A percentile compares a stretch with the other conserved stretches of the same genome.
phyloP scores from a whole-genome alignment of 352 stramenopile genomes.

The Phytophthora sp. region DNA sequence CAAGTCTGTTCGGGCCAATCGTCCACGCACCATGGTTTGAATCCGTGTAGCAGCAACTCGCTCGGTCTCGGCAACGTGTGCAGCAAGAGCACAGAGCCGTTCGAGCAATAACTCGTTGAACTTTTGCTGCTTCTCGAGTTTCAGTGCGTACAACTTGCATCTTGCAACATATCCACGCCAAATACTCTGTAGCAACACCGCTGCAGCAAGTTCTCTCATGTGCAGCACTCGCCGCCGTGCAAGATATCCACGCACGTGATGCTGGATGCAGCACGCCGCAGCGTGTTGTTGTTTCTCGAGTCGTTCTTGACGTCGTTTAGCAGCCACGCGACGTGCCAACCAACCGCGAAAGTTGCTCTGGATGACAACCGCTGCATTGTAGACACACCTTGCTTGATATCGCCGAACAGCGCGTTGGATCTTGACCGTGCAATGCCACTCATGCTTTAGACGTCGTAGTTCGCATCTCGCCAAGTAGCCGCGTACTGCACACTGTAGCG shows the following conservation, averaged over 20 bases:
- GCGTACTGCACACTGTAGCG: slow-evolving; percentile 43
- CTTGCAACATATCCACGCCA: slow-evolving; percentile 40
- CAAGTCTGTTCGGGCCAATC: slow-evolving; percentile 23
- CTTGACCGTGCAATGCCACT: slow-evolving; percentile 32
- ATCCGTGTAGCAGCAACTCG: slow-evolving; percentile 36
- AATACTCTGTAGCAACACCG: slow-evolving; percentile 34
- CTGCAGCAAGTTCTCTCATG: slow-evolving; percentile 12
- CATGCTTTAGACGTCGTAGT: slow-evolving; percentile 1
- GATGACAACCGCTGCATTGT: slow-evolving; percentile 44
- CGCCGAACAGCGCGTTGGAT: slow-evolving; percentile 50
- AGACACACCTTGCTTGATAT: slow-evolving; percentile 15
- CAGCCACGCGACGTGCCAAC: slow-evolving; percentile 16
- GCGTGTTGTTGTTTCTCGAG: slow-evolving; percentile 12
- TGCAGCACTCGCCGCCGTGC: slow-evolving; percentile 21
- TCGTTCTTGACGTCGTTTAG: slow-evolving; percentile 14
- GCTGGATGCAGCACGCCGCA: slow-evolving; percentile 49
- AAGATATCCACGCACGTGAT: slow-evolving; percentile 38
- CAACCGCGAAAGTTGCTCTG: slow-evolving; percentile 43
- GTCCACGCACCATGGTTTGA: slow-evolving; percentile 34
- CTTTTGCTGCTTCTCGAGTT: slow-evolving; percentile 10
- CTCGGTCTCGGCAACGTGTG: slow-evolving; percentile 24
- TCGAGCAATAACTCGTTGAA: slow-evolving; percentile 15
- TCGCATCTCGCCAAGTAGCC: slow-evolving; percentile 32
- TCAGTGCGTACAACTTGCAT: slow-evolving; percentile 10
- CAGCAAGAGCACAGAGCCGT: slow-evolving; percentile 5